A percentile compares a stretch with the other conserved stretches of the same genome.
These are phyloP conservation scores for Coemansia sp. DNA, from an alignment of 192 early-diverging fungal species.

Conservation along the genomic window DNA sequence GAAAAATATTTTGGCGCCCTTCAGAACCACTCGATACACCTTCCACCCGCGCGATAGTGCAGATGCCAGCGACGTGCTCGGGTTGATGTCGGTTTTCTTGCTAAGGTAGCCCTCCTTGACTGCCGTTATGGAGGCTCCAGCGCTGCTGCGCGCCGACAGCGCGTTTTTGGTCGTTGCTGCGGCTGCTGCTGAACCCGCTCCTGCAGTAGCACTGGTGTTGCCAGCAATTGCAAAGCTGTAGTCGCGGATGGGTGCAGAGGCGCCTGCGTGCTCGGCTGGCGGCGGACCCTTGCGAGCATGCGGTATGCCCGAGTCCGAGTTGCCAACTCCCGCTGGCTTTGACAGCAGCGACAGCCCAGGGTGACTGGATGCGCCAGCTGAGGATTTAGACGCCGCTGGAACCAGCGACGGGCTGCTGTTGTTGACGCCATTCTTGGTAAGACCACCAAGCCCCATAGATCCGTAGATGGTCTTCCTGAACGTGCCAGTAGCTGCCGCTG, in stretches of 20 bases:
- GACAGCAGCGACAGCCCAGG: too few species aligned
- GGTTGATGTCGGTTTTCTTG: constrained; percentile 68
- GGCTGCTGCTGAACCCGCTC: constrained; percentile 3
- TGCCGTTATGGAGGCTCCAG: constrained; percentile 19
- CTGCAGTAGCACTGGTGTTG: constrained; percentile 7
- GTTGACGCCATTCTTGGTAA: constrained; percentile 29
- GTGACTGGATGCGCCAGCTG: background rate
- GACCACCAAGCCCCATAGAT: constrained; percentile 22
- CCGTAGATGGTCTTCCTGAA: constrained; percentile 47
- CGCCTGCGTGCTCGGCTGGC: constrained; percentile 2
- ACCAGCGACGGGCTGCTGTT: constrained; percentile 36
- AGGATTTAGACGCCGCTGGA: background rate
- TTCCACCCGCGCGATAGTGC: constrained; percentile 67
- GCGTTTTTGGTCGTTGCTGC: background rate
- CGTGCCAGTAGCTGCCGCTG: constrained; percentile 7
- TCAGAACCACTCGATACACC: constrained; percentile 66
- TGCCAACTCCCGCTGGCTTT: background rate
- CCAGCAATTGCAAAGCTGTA: constrained; percentile 48
- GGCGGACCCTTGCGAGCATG: constrained; percentile 37
- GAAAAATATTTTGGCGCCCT: constrained; percentile 72
- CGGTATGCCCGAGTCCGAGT: background rate
- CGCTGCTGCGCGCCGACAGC: constrained; percentile 40
- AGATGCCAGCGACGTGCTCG: constrained; percentile 56
- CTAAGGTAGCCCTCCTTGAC: constrained; percentile 65
- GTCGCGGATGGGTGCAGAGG: constrained; percentile 25